phyloP scores from a whole-genome alignment of 2,329 filamentous ascomycete species.

The Aspergillus sp. region DNA sequence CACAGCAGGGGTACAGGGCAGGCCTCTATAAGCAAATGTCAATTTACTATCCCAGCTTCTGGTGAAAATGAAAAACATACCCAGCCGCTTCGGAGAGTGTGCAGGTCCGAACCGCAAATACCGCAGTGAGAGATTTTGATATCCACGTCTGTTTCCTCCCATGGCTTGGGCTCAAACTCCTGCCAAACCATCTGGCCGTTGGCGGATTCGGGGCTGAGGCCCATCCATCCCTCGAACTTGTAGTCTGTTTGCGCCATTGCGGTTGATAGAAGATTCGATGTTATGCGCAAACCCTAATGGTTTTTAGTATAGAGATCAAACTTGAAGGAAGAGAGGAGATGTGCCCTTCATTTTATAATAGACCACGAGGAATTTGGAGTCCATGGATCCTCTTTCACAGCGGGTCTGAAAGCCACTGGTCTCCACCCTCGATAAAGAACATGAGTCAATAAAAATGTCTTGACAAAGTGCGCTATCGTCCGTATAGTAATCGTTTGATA shows the following conservation, averaged over 20 bases:
- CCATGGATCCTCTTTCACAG: too few relatives aligned
- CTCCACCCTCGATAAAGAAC: too few relatives aligned
- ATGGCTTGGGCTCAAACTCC: constrained; percentile 59
- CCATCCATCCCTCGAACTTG: constrained; percentile 56
- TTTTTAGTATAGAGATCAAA: too few relatives aligned
- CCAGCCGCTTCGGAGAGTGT: constrained; percentile 50
- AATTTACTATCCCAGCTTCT: background rate
- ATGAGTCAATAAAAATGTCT: too few relatives aligned
- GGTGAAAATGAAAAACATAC: constrained; percentile 14
- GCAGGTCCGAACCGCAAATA: constrained; percentile 60
- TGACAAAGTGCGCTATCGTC: too few relatives aligned
- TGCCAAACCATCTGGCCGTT: constrained; percentile 54
- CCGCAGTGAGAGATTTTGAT: constrained; percentile 62
- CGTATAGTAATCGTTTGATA: too few relatives aligned
- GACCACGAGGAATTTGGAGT: too few relatives aligned
- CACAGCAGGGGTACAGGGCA: constrained; percentile 43
- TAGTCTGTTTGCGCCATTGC: constrained; percentile 9
- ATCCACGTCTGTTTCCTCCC: constrained; percentile 62
- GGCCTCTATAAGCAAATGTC: constrained; percentile 18
- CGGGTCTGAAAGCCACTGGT: too few relatives aligned
- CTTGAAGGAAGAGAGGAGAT: too few relatives aligned
- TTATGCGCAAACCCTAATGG: too few relatives aligned
- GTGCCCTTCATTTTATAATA: too few relatives aligned
- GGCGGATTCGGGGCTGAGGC: constrained; percentile 43
- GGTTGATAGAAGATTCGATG: too few relatives aligned